Evolutionary conservation across 1,284 basidiomycete species (phyloP), one percentile per base, ranked within the genome.

Genomic region (Pyrrhoderma lamaoense): DNA sequence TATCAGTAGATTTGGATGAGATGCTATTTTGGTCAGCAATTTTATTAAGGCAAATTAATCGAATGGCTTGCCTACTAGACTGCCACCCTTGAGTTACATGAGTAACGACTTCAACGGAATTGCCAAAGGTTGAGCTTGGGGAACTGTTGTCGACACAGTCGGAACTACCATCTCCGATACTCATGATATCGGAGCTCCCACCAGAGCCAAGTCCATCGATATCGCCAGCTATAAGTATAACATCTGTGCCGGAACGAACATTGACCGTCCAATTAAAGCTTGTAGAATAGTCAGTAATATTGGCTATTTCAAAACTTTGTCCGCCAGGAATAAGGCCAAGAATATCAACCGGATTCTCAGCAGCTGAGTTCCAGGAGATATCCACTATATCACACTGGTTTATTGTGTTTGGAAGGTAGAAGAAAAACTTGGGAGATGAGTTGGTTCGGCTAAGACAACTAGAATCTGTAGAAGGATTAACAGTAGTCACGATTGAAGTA

Each of bases 241-340:
- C 37, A 35, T 45, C 27, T 5, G 53, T 54, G 14, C 53, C 56
- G 3, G 43, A 37, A 8, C 49, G 43, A 8, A 57, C 49, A 23
- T 51, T 37, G 5, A 46, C 53, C 2, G 48, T 50, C 43, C 53
- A 57, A 31, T 42, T 23, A 25, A 42, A 21, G 23, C 42, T 52
- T 18, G 42, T 48, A 8, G 42, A 39, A 16, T 16, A 16, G 39
- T 54, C 53, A 13, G 42, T 37, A 8, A 53, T 35, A 27, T 45
- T 42, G 13, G 53, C 53, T 16, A 57, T 52, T n/a, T 46, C 45
- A 39, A 55, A 55, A n/a, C 53, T 52, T 40, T 55, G 42, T 11
- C 56, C 56, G 9, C 54, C 53, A 3, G 56, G 56, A 27, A 57
- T 52, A 38, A 57, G 31, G 8, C 43, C 56, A 25, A 57, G 44